phyloP scores from a whole-genome alignment of 306 rosid species.

The Gillenia trifoliata region DNA sequence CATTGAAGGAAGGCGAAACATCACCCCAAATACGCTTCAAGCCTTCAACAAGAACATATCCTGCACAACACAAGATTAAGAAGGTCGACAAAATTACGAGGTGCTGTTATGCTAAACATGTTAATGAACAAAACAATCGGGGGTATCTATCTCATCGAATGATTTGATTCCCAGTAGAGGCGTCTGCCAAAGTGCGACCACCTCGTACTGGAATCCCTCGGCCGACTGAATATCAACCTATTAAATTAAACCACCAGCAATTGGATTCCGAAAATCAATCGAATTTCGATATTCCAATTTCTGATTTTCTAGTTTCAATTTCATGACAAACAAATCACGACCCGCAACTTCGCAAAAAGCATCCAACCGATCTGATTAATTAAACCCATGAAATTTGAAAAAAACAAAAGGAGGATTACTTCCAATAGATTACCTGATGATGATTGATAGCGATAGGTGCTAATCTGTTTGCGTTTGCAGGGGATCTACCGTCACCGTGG shows the following conservation, averaged over 20 bases:
- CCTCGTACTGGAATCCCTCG: no score
- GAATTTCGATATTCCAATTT: not conserved
- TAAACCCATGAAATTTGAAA: not conserved
- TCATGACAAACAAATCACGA: not conserved
- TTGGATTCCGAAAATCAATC: not conserved
- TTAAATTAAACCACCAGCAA: no score
- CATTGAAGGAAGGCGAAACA: slow-evolving; percentile 3
- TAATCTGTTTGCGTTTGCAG: not conserved
- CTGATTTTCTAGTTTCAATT: not conserved
- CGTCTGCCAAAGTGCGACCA: not conserved
- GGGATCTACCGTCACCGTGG: not conserved
- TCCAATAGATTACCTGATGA: not conserved
- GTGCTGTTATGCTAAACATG: not conserved
- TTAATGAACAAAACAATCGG: not conserved
- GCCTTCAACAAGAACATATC: slow-evolving; percentile 22
- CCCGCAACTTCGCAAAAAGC: not conserved
- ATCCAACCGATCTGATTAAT: not conserved
- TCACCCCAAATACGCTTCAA: slow-evolving; percentile 8
- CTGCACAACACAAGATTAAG: not conserved
- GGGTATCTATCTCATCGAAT: not conserved
- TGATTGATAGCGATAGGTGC: not conserved
- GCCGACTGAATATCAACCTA: not conserved
- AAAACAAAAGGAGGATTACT: not conserved
- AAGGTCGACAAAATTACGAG: not conserved
- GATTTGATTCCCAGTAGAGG: not conserved